These are phyloP conservation scores for Datisca glomerata DNA, from an alignment of 306 rosid genomes.

Conservation along the genomic window DNA sequence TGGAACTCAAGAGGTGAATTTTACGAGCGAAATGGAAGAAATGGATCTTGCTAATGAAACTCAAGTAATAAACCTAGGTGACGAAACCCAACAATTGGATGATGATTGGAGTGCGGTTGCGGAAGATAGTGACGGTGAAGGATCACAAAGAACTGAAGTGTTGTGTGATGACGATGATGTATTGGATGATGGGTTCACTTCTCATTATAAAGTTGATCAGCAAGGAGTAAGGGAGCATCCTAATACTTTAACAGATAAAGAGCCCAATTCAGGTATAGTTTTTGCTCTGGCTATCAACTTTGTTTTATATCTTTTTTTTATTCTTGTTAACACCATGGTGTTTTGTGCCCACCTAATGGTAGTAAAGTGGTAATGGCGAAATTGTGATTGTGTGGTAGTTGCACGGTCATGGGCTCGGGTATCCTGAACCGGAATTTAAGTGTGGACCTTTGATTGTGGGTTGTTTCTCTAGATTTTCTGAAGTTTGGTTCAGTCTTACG, in stretches of 20 bases:
- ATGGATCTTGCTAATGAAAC: slow-evolving; percentile 17
- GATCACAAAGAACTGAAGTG: slow-evolving; percentile 34
- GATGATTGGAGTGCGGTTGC: slow-evolving; percentile 16
- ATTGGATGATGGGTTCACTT: slow-evolving; percentile 15
- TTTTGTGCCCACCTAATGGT: no score
- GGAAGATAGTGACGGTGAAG: slow-evolving; percentile 20
- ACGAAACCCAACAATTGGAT: slow-evolving; percentile 32
- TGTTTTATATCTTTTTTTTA: not conserved
- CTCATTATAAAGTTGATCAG: slow-evolving; percentile 2
- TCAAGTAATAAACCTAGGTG: slow-evolving; percentile 23
- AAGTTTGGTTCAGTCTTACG: no score
- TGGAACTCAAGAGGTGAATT: slow-evolving; percentile 33
- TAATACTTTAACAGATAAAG: slow-evolving; percentile 7
- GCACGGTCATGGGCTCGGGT: no score
- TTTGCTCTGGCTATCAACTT: slow-evolving; percentile 7
- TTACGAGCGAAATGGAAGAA: slow-evolving; percentile 47
- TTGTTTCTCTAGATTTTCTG: no score
- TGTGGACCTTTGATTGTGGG: no score
- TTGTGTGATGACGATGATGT: slow-evolving; percentile 25
- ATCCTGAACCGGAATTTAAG: no score
- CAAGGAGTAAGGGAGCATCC: slow-evolving; percentile 14
- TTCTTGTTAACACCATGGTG: not conserved
- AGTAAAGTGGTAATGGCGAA: no score
- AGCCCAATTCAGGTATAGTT: slow-evolving; percentile 30
- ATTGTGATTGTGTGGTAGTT: no score